Percentiles rank a stretch among this genome's conserved stretches.
Conservation (phyloP, 306 rosid genomes). For the Ammopiptanthus mongolicus region DNA sequence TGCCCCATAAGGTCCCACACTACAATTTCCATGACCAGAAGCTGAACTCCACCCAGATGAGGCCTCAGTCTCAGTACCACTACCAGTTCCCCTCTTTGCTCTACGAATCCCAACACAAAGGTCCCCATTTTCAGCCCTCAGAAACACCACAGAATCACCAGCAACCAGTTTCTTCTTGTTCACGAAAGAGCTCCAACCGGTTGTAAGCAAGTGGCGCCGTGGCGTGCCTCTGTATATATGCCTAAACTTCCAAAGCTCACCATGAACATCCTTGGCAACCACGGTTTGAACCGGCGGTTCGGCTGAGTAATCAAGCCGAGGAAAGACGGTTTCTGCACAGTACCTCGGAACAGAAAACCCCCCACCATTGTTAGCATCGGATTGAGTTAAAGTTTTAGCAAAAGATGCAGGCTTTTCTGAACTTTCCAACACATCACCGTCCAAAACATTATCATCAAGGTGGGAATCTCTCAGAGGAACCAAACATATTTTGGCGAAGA, state of each 20-base stretch:
- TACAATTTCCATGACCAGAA: constrained; percentile 28
- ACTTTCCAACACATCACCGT: constrained; percentile 31
- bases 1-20: constrained; percentile 46
- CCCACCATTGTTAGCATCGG: constrained; percentile 97
- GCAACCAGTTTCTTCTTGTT: constrained; percentile 96
- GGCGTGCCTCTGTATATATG: constrained; percentile 95
- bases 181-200: constrained; percentile 95
- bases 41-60: constrained; percentile 61
- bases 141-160: constrained; percentile 89
- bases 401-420: constrained; percentile 80
- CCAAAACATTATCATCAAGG: constrained; percentile 5
- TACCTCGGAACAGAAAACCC: constrained; percentile 93
- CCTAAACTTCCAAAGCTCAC: constrained; percentile 87
- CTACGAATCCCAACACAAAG: constrained; percentile 84
- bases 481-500: constrained; percentile 48
- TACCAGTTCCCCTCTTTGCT: constrained; percentile 62
- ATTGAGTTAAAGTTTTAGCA: constrained; percentile 88
- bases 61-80: constrained; percentile 41
- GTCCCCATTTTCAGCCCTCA: constrained; percentile 75
- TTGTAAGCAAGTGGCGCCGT: constrained; percentile 81
- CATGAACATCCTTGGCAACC: constrained; percentile 83
- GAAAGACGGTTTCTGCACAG: constrained; percentile 96
- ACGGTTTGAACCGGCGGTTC: constrained; percentile 98
- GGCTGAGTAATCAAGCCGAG: constrained; percentile 76
- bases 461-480: constrained; percentile 44